These are phyloP conservation scores for Tylopilus sp. DNA, from an alignment of 1,284 basidiomycete species.

Conservation along the genomic window DNA sequence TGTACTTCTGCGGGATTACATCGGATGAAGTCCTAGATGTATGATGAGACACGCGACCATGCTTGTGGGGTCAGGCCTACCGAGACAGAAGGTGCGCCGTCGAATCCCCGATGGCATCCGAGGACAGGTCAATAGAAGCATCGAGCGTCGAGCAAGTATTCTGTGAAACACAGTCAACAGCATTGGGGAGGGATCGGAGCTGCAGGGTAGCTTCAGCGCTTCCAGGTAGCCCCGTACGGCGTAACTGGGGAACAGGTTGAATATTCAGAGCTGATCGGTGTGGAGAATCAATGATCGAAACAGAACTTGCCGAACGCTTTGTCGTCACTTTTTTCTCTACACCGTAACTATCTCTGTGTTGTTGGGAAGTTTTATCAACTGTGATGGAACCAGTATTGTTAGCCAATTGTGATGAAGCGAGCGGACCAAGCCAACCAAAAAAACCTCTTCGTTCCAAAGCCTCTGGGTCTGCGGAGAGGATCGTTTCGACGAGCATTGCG, in stretches of 20 bases:
- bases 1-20: background rate
- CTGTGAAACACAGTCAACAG: background rate
- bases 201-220: background rate
- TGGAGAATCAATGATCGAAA: background rate
- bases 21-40: background rate
- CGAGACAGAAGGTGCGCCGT: too few species aligned
- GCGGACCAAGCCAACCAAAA: background rate
- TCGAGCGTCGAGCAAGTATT: background rate
- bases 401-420: background rate
- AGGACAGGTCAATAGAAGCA: background rate
- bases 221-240: background rate
- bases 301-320: too few species aligned
- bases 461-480: background rate
- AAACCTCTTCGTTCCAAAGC: background rate
- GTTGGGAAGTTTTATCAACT: background rate
- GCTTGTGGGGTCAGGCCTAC: background rate
- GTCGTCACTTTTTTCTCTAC: background rate
- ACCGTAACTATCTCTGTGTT: background rate
- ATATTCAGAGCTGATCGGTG: background rate
- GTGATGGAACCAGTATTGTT: background rate
- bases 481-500: background rate
- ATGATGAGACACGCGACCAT: background rate
- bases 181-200: background rate
- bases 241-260: background rate
- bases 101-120: background rate